A percentile compares a stretch with the other conserved stretches of the same genome.
These are phyloP conservation scores for Colletotrichum cereale DNA, from an alignment of 2,329 filamentous ascomycete genomes.

Conservation along the genomic window DNA sequence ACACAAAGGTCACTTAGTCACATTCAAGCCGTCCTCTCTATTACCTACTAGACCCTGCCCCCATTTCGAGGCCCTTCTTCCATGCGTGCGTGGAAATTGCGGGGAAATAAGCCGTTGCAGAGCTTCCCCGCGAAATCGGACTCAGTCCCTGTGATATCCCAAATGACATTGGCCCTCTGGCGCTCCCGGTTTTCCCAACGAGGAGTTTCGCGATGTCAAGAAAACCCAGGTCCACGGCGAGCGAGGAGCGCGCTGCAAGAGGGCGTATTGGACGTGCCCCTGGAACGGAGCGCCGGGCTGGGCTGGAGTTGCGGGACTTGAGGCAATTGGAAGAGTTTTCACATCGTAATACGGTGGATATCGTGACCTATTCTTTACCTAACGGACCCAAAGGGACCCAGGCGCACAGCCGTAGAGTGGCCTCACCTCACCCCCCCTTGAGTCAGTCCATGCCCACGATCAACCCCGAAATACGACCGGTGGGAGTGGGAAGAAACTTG, in stretches of 20 bases:
- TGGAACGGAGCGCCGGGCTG: too few relatives aligned
- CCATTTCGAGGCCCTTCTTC: conserved; percentile 8
- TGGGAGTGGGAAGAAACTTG: conserved; percentile 23
- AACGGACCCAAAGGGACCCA: conserved; percentile 28
- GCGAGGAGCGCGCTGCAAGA: neutral
- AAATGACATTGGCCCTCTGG: conserved; percentile 8
- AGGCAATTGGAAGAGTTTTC: conserved; percentile 34
- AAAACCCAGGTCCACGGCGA: conserved; percentile 25
- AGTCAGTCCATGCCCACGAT: conserved; percentile 36
- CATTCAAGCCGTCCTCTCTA: neutral
- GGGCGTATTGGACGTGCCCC: neutral
- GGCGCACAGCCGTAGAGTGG: conserved; percentile 37
- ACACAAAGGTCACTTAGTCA: neutral
- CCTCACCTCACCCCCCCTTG: conserved; percentile 33
- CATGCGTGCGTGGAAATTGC: conserved; percentile 35
- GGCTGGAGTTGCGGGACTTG: conserved; percentile 26
- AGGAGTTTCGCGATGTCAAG: conserved; percentile 26
- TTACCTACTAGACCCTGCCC: too few relatives aligned
- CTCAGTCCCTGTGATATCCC: conserved; percentile 33
- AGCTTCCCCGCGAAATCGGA: conserved; percentile 38
- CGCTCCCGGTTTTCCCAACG: conserved; percentile 26
- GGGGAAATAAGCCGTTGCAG: conserved; percentile 38
- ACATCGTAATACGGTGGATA: conserved; percentile 40
- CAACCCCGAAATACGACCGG: conserved; percentile 39
- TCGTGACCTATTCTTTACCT: conserved; percentile 36